Evolutionary conservation across 106 monocot species (phyloP), one percentile per base, ranked within the genome.

Genomic region (Allium cepa): DNA sequence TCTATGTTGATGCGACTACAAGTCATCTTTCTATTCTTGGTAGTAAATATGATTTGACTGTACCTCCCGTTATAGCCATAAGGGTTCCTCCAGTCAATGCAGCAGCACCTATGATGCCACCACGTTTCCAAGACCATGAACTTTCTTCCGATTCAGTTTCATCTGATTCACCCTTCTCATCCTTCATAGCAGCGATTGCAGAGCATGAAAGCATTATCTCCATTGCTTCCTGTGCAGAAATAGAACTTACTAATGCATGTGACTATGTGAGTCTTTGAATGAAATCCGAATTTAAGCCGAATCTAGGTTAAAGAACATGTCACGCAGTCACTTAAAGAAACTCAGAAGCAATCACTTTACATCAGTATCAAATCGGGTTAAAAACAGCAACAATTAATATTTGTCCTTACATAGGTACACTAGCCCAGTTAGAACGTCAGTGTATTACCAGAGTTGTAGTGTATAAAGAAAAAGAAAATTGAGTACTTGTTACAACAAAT

Each of bases 31-130:
- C 36, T 36, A 1, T 1, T 36, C 22, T 22, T 22, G 22, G 22
- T 22, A 22, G 22, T 22, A 22, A 22, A 22, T 22, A 22, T 36
- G 36, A 36, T 36, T 36, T 36, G 36, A 22, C 26, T 9, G 60
- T 68, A 94, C 92, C 92, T 57, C 94, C 94, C 55, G 94, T 85
- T 15, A 94, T 88, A 53, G 90, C 91, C 55, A 94, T 64, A 79
- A 94, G 78, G 14, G 94, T 71, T 69, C 94, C 94, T 63, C 94
- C 94, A 56, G 94, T 88, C 71, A 94, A 69, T 64, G 94, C 90
- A 81, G 94, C 90, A 48, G 94, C 94, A 53, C 94, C 94, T 68
- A 94, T 94, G 45, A 94, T 85, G 49, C 94, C 85, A 46, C 85
- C 83, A 55, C 78, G 84, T 70, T 88, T 91, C 94, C 87, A 94